phyloP scores from a whole-genome alignment of 805 yeast species.

The Sporopachydermia lactativora region DNA sequence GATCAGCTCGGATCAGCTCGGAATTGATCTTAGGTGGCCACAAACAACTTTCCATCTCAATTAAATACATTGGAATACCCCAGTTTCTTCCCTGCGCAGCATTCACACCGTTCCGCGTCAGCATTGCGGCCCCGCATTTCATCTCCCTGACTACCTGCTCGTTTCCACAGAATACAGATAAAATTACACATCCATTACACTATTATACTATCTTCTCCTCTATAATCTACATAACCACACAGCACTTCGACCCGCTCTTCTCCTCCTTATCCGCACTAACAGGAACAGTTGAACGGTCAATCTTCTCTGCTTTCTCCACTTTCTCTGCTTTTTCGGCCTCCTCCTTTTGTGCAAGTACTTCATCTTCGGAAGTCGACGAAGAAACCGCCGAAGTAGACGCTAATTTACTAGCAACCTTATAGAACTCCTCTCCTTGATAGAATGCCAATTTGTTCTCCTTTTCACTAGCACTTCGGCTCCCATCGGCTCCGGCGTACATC shows the following conservation, averaged over 20 bases:
- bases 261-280: neutral
- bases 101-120: no score
- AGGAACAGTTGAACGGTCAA: neutral
- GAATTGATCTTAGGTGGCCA: no score
- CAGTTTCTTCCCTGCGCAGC: no score
- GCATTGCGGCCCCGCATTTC: no score
- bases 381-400: neutral
- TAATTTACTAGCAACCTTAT: slow-evolving; percentile 26
- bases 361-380: neutral
- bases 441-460: slow-evolving; percentile 52
- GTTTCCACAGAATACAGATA: no score
- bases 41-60: no score
- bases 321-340: neutral
- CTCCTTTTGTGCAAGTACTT: no score
- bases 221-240: neutral
- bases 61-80: no score
- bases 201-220: no score
- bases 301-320: neutral
- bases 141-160: no score
- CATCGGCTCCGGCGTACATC: slow-evolving; percentile 59
- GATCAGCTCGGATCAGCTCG: no score
- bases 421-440: slow-evolving; percentile 57
- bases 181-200: no score
- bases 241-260: neutral
- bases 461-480: slow-evolving; percentile 51